Base-by-base conservation (phyloP, 1,284 basidiomycete species). In the Ceraceosorus guamensis region DNA sequence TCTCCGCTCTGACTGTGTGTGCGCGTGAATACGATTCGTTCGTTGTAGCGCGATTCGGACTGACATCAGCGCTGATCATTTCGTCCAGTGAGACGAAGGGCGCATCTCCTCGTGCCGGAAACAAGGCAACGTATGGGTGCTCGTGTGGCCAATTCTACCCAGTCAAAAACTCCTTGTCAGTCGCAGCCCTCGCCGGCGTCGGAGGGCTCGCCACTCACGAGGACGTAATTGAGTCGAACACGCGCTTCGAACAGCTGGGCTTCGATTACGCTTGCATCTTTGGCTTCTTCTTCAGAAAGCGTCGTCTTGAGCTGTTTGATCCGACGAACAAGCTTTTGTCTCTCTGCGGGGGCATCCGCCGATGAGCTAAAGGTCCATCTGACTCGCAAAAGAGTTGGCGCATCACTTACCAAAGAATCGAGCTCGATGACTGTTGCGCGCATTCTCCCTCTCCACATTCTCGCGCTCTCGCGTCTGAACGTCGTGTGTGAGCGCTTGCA, bases 401-500 rank as follows among this genome's bases (percentile, higher is more conserved):
- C n/a, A n/a, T n/a, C 8, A 41, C 37, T 41, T n/a, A 41, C 37
- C 51, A 33, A 67, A 62, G 37, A 67, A 67, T 37, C 63, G 65
- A 50, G 65, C 48, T 7, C 55, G 48, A 43, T 67, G 66, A 41
- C 65, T 65, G 3, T 57, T 50, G 0, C 44, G 46, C 5, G 64
- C 62, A 5, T 57, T 55, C 8, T 56, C 51, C 48, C 63, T 61
- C 44, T 66, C 64, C 16, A 59, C 56, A 45, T 57, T 52, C 7
- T 57, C 48, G 13, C 35, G n/a, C 44, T 55, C 31, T 8, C 46
- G 48, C 8, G 52, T 24, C 32, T 59, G 61, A 34, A 67, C 30
- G 52, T 67, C 66, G 5, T 55, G 43, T 35, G 62, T 53, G 46
- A 69, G 65, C 0, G 67, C 48, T 6, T 51, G 51, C n/a, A 67